Conservation (phyloP, 257 asterid genomes). For the Petunia axillaris region DNA sequence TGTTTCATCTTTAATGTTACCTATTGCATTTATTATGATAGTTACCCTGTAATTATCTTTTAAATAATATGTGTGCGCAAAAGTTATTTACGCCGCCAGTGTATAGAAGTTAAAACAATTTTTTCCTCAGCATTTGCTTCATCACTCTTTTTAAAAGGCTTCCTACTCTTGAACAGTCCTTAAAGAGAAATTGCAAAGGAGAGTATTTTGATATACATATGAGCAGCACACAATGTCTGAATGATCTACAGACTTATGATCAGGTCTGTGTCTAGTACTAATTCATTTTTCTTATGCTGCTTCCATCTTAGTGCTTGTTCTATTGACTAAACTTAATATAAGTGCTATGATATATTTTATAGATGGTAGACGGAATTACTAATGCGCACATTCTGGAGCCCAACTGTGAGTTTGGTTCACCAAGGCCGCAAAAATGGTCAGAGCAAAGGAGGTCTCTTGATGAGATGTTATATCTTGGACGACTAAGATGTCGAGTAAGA, state of each 20-base stretch:
- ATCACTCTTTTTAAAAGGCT: background rate
- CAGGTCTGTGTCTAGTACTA: constrained; percentile 21
- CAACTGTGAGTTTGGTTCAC: constrained; percentile 24
- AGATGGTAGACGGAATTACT: constrained; percentile 20
- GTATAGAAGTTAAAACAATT: background rate
- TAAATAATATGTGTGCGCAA: background rate
- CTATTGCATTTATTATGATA: background rate
- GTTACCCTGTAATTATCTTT: background rate
- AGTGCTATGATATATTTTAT: background rate
- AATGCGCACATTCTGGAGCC: constrained; percentile 30
- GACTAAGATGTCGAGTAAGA: constrained; percentile 33
- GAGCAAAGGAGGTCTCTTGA: constrained; percentile 28
- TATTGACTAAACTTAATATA: background rate
- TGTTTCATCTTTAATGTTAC: background rate
- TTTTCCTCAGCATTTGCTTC: background rate
- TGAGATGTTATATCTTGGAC: constrained; percentile 19
- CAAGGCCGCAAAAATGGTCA: background rate
- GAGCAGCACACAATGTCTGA: constrained; percentile 20
- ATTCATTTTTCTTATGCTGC: background rate
- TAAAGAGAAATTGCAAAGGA: constrained; percentile 31
- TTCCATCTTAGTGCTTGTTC: background rate
- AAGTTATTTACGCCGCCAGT: background rate
- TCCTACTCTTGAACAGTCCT: constrained; percentile 29
- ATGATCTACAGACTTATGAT: constrained; percentile 25
- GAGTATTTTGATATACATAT: constrained; percentile 24